Evolutionary conservation across 1,139 yeast genomes (phyloP).

Genomic region (Kluyveromyces sp.): DNA sequence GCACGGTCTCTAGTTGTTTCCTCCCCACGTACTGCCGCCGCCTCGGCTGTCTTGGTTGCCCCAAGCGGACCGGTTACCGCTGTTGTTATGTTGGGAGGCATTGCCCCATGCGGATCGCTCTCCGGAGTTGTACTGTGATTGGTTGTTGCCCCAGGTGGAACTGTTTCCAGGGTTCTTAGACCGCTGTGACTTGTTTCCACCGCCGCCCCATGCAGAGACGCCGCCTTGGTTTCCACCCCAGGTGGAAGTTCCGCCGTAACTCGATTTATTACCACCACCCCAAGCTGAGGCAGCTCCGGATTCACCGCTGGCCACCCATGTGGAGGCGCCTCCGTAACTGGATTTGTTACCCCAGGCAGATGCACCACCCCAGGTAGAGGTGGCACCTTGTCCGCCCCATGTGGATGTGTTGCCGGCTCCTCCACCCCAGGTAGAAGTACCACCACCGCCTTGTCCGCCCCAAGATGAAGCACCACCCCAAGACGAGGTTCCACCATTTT

Average conservation of each 20-base stretch:
- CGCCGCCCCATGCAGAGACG: constrained; percentile 25
- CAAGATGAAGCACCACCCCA: constrained; percentile 44
- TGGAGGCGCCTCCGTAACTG: constrained; percentile 32
- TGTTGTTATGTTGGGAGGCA: constrained; percentile 12
- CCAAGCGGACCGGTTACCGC: constrained; percentile 23
- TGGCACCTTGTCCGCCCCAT: constrained; percentile 34
- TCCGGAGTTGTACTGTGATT: constrained; percentile 23
- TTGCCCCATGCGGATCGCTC: constrained; percentile 39
- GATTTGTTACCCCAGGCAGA: constrained; percentile 40
- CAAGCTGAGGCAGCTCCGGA: constrained; percentile 29
- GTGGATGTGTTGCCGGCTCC: constrained; percentile 40
- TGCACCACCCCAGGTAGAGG: constrained; percentile 38
- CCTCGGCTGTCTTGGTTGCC: constrained; percentile 17
- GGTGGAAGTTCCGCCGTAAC: constrained; percentile 31
- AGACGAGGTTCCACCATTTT: constrained; percentile 40
- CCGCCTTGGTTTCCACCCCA: constrained; percentile 29
- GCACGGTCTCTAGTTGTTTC: constrained; percentile 11
- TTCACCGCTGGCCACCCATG: constrained; percentile 32
- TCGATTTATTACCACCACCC: constrained; percentile 33
- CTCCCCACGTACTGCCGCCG: constrained; percentile 29
- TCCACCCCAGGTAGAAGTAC: constrained; percentile 35
- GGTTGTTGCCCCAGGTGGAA: constrained; percentile 34
- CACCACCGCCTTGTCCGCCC: constrained; percentile 29
- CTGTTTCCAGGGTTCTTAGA: constrained; percentile 33
- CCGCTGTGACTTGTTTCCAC: constrained; percentile 15